Conservation (phyloP, 2,329 filamentous ascomycete species). For the Clarireedia monteithiana region DNA sequence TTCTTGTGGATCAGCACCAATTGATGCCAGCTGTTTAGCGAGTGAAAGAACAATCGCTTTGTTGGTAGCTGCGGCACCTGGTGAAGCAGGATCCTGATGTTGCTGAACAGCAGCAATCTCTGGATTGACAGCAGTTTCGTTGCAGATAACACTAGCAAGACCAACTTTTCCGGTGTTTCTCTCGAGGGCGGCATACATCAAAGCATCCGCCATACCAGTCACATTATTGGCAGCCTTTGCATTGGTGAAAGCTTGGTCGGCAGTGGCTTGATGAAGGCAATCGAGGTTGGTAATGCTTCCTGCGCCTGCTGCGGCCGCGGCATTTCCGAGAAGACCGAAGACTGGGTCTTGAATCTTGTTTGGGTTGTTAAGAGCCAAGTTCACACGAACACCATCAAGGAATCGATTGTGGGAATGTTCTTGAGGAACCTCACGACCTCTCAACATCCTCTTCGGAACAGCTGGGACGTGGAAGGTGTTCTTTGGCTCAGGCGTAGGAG, state of each 20-base stretch:
- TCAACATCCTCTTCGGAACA: constrained; percentile 26
- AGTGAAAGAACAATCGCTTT: constrained; percentile 52
- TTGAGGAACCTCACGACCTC: constrained; percentile 45
- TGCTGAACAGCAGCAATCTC: constrained; percentile 57
- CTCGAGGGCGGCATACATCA: constrained; percentile 48
- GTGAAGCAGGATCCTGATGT: constrained; percentile 60
- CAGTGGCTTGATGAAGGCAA: constrained; percentile 50
- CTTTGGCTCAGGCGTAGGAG: constrained; percentile 21
- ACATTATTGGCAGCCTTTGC: constrained; percentile 48
- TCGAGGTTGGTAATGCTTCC: constrained; percentile 42
- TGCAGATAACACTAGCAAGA: constrained; percentile 48
- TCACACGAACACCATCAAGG: constrained; percentile 36
- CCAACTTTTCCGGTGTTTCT: constrained; percentile 54
- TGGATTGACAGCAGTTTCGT: constrained; percentile 50
- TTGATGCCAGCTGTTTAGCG: constrained; percentile 49
- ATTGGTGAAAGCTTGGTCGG: constrained; percentile 55
- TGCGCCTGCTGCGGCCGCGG: constrained; percentile 40
- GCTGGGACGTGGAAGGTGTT: constrained; percentile 15
- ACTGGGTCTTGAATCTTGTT: constrained; percentile 40
- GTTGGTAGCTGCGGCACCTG: constrained; percentile 48
- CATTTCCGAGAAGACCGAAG: constrained; percentile 45
- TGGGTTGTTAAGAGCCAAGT: constrained; percentile 42
- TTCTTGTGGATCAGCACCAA: constrained; percentile 54
- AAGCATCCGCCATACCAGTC: constrained; percentile 42
- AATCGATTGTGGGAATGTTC: constrained; percentile 48